These are phyloP conservation scores for Mrakiaceae sp. DNA, from an alignment of 1,284 basidiomycete genomes.

Conservation along the genomic window DNA sequence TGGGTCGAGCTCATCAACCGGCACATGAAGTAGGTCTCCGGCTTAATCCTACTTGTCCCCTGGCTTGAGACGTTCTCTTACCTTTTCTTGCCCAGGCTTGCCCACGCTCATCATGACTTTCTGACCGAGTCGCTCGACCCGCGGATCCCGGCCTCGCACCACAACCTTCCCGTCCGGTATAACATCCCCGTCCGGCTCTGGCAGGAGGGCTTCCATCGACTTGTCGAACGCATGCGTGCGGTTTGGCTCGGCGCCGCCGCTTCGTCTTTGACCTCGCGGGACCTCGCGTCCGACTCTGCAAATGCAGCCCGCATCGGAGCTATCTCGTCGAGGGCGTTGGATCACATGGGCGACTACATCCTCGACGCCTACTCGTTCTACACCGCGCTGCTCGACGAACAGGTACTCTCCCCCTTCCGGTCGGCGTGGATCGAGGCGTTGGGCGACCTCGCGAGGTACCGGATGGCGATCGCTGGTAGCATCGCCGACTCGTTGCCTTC, in stretches of 20 bases:
- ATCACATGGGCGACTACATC: slow-evolving; percentile 80
- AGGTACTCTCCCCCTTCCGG: slow-evolving; percentile 56
- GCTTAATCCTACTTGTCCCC: background rate
- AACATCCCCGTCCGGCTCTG: slow-evolving; percentile 89
- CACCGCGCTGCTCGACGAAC: slow-evolving; percentile 76
- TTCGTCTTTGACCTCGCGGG: background rate
- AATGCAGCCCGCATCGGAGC: slow-evolving; percentile 5
- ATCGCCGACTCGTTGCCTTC: slow-evolving; percentile 24
- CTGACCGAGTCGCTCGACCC: slow-evolving; percentile 77
- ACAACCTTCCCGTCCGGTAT: slow-evolving; percentile 82
- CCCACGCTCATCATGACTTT: slow-evolving; percentile 78
- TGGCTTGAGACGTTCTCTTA: background rate
- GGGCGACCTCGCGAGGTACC: slow-evolving; percentile 86
- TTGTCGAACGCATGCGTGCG: slow-evolving; percentile 78
- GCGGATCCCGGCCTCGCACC: slow-evolving; percentile 71
- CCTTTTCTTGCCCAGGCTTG: slow-evolving; percentile 46
- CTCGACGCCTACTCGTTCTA: slow-evolving; percentile 94
- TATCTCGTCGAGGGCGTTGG: slow-evolving; percentile 33
- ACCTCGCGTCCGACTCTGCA: background rate
- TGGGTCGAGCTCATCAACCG: slow-evolving; percentile 34
- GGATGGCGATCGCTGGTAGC: slow-evolving; percentile 69
- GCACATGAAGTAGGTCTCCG: slow-evolving; percentile 30
- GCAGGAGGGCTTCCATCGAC: slow-evolving; percentile 79
- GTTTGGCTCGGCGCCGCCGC: slow-evolving; percentile 47
- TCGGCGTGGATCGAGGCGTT: slow-evolving; percentile 89